phyloP scores from a whole-genome alignment of 2,329 filamentous ascomycete species.

The Leptosphaerulina australis region DNA sequence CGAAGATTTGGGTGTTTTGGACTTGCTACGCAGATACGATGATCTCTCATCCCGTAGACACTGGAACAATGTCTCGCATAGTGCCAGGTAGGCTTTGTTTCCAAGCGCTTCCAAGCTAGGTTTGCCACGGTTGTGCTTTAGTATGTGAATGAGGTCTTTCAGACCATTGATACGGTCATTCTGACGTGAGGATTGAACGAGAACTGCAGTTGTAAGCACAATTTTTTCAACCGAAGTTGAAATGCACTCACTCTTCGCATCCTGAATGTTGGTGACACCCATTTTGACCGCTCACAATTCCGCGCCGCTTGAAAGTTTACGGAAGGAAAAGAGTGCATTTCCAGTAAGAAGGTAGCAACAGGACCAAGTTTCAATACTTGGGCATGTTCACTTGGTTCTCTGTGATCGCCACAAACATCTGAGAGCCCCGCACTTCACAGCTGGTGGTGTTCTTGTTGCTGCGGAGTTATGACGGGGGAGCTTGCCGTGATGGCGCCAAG shows the following conservation, averaged over 20 bases:
- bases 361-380: neutral
- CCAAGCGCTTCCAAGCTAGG: constrained; percentile 58
- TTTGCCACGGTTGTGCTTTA: constrained; percentile 59
- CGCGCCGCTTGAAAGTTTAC: constrained; percentile 12
- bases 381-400: neutral
- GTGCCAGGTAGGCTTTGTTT: constrained; percentile 79
- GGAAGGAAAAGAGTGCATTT: constrained; percentile 18
- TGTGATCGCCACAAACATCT: constrained; percentile 6
- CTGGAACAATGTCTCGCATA: constrained; percentile 81
- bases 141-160: constrained; percentile 61
- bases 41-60: constrained; percentile 71
- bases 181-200: constrained; percentile 41
- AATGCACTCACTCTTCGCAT: constrained; percentile 41
- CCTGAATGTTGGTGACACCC: constrained; percentile 44
- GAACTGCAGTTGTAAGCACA: constrained; percentile 32
- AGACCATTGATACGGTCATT: constrained; percentile 59
- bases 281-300: constrained; percentile 26
- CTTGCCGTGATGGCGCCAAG: constrained; percentile 14
- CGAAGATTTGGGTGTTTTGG: constrained; percentile 43
- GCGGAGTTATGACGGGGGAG: constrained; percentile 31
- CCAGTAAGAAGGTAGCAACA: neutral
- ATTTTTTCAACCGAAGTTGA: neutral
- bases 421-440: neutral
- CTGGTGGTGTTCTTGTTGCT: constrained; percentile 14
- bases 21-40: constrained; percentile 59